Base-by-base conservation (phyloP, 768 basidiomycete genomes). In the Lyophyllum atratum region DNA sequence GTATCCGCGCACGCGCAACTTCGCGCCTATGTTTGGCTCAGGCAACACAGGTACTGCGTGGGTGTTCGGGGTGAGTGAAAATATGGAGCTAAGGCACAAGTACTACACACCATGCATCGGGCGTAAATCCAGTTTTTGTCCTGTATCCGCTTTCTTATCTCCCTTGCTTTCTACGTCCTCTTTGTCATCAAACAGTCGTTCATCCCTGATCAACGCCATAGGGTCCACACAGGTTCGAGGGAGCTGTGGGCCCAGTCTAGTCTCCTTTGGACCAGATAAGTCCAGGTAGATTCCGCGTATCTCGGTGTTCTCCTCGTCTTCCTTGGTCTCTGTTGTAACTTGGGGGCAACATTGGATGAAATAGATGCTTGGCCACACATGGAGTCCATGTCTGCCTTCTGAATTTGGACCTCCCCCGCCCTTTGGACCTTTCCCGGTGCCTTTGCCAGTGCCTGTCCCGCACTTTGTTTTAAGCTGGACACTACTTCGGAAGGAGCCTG, bases 1-100 rank as follows among this genome's bases (percentile, higher is more conserved):
- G 46, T 53, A 59, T 6, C 24, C 39, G n/a, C 4, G 26, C 15
- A 44, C 33, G 29, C 29, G 21, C 24, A 46, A 53, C 21, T 39
- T 28, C 1, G 45, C 31, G 28, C 29, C 33, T 8, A 40, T 62
- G 47, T 79, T 87, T 5, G 89, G 89, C 14, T 80, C 74, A 29
- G 76, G 76, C 24, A 90, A 62, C 42, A 61, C 63, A 12, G 86
- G 88, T 3, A 89, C 89, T 90, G 46, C 25, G 33, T 8, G 56
- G 14, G 34, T 14, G 17, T 9, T 37, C 14, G 17, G 17, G 3
- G 17, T 37, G 11, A 15, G 8, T 9, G 34, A 37, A 45, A 21
- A 5, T n/a, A n/a, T 6, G 39, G 4, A n/a, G n/a, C 29, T 40
- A 37, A 17, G 14, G 48, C n/a, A 14, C 12, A 15, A 37, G 24